Evolutionary conservation across 768 basidiomycete genomes (phyloP), one percentile per base, ranked within the genome.

Genomic region (Xerocomellus intermedius): DNA sequence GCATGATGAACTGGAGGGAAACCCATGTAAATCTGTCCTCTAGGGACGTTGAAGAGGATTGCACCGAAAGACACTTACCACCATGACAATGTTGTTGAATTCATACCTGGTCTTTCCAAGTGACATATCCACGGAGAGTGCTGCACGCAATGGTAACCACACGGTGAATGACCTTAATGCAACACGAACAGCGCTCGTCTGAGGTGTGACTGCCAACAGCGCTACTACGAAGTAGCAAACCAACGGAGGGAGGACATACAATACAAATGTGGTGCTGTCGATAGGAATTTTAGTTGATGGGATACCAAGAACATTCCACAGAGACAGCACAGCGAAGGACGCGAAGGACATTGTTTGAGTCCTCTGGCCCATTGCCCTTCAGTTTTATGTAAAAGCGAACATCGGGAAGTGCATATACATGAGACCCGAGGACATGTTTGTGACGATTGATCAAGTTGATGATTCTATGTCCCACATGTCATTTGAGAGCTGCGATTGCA

Each of bases 91-190:
- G 16, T 51, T 17, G 30, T 33, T 22, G 17, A 28, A 36, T 43
- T 13, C 14, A 16, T 4, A 35, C 42, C 37, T 35, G 17, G 1
- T 0, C 32, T 13, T 28, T 8, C 42, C 42, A n/a, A 8, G n/a
- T 14, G 51, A 52, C 35, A 45, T 38, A 9, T 52, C 51, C 36
- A 52, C 26, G 2, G 51, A 52, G n/a, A 52, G 36, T 14, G 28
- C 19, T 22, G 51, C 42, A 22, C 51, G 43, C 9, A 44, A 28
- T 17, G 51, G n/a, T 17, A 52, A 52, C 19, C 38, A 30, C 6
- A 35, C 8, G n/a, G n/a, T n/a, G 21, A 52, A 26, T 12, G 51
- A 43, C 26, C 51, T 28, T 8, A 44, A 13, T 19, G 36, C 51
- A 5, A 24, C 42, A 3, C 51, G 51, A n/a, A 10, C 2, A 10